phyloP scores from a whole-genome alignment of 441 rosid species.

The Eruca vesicaria region DNA sequence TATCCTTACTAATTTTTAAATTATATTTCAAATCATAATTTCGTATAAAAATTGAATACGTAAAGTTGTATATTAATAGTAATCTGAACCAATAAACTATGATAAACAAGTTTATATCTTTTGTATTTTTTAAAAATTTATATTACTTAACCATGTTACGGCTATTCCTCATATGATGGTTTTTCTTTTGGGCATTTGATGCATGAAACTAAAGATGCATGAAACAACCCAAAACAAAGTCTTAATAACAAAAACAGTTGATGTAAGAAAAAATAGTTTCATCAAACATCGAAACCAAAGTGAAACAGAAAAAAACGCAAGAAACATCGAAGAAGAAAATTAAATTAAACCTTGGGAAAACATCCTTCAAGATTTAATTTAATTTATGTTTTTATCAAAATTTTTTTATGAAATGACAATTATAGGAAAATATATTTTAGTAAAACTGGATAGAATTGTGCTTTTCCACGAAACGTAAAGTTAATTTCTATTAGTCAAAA shows the following conservation, averaged over 20 bases:
- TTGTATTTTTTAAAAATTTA: not conserved
- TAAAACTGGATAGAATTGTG: not conserved
- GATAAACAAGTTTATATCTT: not conserved
- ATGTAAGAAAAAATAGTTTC: not conserved
- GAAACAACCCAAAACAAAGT: slow-evolving; percentile 1
- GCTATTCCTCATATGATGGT: not conserved
- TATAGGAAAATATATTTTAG: not conserved
- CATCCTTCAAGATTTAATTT: not conserved
- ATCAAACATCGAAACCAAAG: not conserved
- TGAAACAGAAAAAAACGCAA: not conserved
- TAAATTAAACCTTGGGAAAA: not conserved
- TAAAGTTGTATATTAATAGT: not conserved
- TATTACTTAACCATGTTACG: not conserved
- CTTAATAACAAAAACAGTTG: not conserved
- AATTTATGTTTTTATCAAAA: not conserved
- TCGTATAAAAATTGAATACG: no score
- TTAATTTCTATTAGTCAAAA: no score
- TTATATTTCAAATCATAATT: not conserved
- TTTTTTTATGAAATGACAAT: not conserved
- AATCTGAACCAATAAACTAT: not conserved
- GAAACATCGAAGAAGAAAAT: not conserved
- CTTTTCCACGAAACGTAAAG: not conserved
- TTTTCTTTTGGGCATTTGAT: not conserved
- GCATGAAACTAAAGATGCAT: not conserved
- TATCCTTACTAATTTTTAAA: not conserved